Evolutionary conservation across 148 eudicot genomes (phyloP).

Genomic region (Salicornia ramosissima): DNA sequence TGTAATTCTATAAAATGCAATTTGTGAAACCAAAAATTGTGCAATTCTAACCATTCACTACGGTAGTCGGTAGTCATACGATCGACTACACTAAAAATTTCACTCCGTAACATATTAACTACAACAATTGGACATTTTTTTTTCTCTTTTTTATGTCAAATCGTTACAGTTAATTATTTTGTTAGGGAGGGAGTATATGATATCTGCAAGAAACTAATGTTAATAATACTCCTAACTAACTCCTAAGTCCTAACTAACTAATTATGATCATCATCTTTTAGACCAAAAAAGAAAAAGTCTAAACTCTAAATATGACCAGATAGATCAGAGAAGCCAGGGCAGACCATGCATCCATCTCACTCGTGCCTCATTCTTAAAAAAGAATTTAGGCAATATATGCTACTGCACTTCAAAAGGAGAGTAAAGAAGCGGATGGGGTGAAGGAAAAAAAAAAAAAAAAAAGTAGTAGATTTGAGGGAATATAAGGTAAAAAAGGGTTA

Average conservation of each 20-base stretch:
- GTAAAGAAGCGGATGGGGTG: slow-evolving; percentile 8
- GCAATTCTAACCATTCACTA: too few species aligned
- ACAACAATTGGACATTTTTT: too few species aligned
- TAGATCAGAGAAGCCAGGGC: not conserved
- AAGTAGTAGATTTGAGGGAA: slow-evolving; percentile 24
- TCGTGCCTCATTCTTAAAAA: slow-evolving; percentile 17
- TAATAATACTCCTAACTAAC: not conserved
- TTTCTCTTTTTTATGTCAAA: too few species aligned
- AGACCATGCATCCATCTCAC: slow-evolving; percentile 8
- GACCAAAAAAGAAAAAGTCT: slow-evolving; percentile 20
- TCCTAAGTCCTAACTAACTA: not conserved
- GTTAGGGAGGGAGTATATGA: too few species aligned
- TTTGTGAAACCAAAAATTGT: too few species aligned
- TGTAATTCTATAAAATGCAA: too few species aligned
- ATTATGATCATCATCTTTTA: slow-evolving; percentile 19
- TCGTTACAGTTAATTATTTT: too few species aligned
- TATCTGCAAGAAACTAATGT: too few species aligned
- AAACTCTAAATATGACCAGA: not conserved
- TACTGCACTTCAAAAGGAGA: slow-evolving; percentile 11
- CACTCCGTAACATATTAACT: too few species aligned
- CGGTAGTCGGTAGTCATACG: too few species aligned
- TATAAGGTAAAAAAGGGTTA: slow-evolving; percentile 38
- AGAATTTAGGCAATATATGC: slow-evolving; percentile 4
- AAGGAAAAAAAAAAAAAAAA: slow-evolving; percentile 23
- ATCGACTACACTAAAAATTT: too few species aligned